A percentile compares a stretch with the other conserved stretches of the same genome.
phyloP scores from a whole-genome alignment of 208 protist species.

The Novymonas esmeraldas region DNA sequence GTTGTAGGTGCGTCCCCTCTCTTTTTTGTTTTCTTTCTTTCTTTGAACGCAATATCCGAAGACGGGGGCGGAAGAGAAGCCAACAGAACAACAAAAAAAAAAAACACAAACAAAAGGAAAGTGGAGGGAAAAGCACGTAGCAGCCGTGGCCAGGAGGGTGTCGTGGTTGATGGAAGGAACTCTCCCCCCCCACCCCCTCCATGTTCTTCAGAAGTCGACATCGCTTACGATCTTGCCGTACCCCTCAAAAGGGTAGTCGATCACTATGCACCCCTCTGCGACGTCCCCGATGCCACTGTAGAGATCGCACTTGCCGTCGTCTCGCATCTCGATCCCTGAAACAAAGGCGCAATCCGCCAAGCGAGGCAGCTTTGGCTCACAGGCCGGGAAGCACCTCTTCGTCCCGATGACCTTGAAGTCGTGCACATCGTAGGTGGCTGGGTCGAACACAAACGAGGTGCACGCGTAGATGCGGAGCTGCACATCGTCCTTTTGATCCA shows the following conservation, averaged over 20 bases:
- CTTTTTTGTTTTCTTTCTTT: neutral
- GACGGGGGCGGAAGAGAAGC: neutral
- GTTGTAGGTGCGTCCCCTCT: too few relatives aligned
- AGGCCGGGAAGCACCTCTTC: conserved; percentile 40
- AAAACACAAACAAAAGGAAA: neutral
- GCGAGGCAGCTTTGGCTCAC: conserved; percentile 32
- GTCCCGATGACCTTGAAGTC: conserved; percentile 62
- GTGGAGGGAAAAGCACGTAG: neutral
- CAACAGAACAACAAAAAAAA: neutral
- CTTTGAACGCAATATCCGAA: neutral
- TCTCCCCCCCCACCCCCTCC: too few relatives aligned
- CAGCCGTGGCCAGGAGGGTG: neutral
- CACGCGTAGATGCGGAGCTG: conserved; percentile 50
- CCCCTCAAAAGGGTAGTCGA: conserved; percentile 70
- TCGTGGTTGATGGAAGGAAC: neutral
- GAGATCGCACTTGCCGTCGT: conserved; percentile 46
- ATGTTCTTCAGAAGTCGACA: conserved; percentile 37
- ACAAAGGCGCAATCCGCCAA: conserved; percentile 51
- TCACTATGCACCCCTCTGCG: conserved; percentile 35
- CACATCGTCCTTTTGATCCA: conserved; percentile 33
- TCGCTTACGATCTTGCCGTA: conserved; percentile 47
- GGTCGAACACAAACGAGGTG: conserved; percentile 60
- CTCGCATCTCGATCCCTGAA: conserved; percentile 47
- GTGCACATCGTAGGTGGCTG: conserved; percentile 39
- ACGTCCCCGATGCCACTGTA: conserved; percentile 52